A percentile compares a stretch with the other conserved stretches of the same genome.
phyloP scores from a whole-genome alignment of 202 grass and related monocot species.

The Cymbopogon flexuosus region DNA sequence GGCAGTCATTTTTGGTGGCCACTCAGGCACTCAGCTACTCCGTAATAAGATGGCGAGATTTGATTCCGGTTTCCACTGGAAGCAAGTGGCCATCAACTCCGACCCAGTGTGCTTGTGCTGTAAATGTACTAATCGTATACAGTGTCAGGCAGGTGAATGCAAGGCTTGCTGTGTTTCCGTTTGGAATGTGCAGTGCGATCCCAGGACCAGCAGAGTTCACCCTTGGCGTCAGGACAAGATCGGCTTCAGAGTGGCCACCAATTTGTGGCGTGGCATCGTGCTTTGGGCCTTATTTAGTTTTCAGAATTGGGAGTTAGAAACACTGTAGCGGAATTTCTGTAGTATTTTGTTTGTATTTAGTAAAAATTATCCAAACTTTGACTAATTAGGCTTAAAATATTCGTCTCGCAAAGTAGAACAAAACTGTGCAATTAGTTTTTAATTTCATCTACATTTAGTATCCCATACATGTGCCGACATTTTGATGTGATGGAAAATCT shows the following conservation, averaged over 20 bases:
- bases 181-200: not conserved
- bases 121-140: not conserved
- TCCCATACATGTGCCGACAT: too few species aligned
- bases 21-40: not conserved
- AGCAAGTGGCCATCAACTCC: not conserved
- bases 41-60: not conserved
- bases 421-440: too few species aligned
- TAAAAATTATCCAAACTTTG: too few species aligned
- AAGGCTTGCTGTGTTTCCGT: not conserved
- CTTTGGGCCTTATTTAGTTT: not conserved
- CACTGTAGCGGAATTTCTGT: too few species aligned
- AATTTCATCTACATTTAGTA: too few species aligned
- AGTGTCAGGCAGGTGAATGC: not conserved
- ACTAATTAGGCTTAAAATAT: too few species aligned
- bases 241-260: not conserved
- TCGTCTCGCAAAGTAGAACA: too few species aligned
- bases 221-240: not conserved
- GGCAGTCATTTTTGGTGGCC: not conserved
- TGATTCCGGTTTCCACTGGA: not conserved
- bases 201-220: not conserved
- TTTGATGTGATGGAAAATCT: too few species aligned
- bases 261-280: not conserved
- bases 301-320: too few species aligned
- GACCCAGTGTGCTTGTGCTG: not conserved
- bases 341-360: too few species aligned